Evolutionary conservation across 1,284 basidiomycete genomes (phyloP), one percentile per base, ranked within the genome.

Genomic region (Hemileia vastatrix): DNA sequence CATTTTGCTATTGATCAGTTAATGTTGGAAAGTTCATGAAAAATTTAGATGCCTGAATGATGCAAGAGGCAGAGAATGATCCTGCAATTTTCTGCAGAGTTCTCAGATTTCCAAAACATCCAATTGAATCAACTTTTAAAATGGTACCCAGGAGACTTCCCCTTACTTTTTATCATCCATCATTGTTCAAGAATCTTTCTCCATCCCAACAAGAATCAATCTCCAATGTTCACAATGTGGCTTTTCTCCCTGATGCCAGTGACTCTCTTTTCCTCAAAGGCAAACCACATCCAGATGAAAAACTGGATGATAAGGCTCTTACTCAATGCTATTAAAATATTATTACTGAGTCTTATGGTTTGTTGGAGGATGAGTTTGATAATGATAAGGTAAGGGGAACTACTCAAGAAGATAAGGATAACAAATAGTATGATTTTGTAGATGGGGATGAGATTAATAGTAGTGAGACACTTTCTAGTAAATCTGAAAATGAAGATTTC

Each of bases 241-340:
- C 48, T 23, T 59, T 59, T 33, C 49, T 59, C 24, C 47, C 47
- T 6, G 19, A 58, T 44, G 49, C 57, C 6, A 52, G 18, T 18
- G 11, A 59, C 3, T 59, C 57, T 6, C 48, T 59, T 9, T 11
- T 59, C 2, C 32, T 49, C 3, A 27, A 48, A 57, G 2, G 6
- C 54, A n/a, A 27, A n/a, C 8, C 8, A 19, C 31, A 59, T 19
- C 57, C 57, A 4, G 32, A 50, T n/a, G 49, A 59, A 27, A 59
- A 59, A 13, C 13, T 52, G 33, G 21, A 43, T 11, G 57, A 51
- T 9, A 36, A 19, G 3, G 23, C 27, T 13, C 52, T 59, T 36
- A 59, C 47, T 24, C 19, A 19, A 9, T 51, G 52, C 6, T 59
- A 51, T 27, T 59, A 45, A 33, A 45, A 48, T n/a, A 18, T 48